A percentile compares a stretch with the other conserved stretches of the same genome.
These are phyloP conservation scores for Fistulinella cinereoalba DNA, from an alignment of 1,284 basidiomycete genomes.

Conservation along the genomic window DNA sequence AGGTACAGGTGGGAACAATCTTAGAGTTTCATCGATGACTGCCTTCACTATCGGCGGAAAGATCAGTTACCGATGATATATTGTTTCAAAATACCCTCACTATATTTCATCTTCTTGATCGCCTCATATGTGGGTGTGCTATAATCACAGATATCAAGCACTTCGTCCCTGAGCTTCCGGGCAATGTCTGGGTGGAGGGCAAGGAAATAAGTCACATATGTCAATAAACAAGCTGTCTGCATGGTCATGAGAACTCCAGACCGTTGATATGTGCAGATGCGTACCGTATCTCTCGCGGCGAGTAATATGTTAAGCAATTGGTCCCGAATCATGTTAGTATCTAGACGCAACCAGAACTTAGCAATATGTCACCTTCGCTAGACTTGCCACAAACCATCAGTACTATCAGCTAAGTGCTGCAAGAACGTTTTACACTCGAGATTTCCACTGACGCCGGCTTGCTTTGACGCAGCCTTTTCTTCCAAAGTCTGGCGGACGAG, in stretches of 20 bases:
- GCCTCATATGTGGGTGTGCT: conserved; percentile 51
- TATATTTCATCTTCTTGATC: conserved; percentile 58
- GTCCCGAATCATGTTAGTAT: conserved; percentile 58
- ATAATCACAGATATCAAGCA: conserved; percentile 52
- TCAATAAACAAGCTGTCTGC: conserved; percentile 61
- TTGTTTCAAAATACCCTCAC: conserved; percentile 38
- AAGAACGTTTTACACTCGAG: conserved; percentile 60
- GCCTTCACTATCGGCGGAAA: conserved; percentile 54
- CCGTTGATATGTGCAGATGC: conserved; percentile 18
- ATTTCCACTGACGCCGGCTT: conserved; percentile 37
- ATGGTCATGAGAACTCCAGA: conserved; percentile 5
- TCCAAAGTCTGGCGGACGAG: conserved; percentile 53
- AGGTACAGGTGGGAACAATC: conserved; percentile 71
- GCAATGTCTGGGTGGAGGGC: conserved; percentile 56
- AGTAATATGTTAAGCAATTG: conserved; percentile 72
- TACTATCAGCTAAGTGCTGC: conserved; percentile 62
- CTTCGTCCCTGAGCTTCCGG: conserved; percentile 55
- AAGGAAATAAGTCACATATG: conserved; percentile 65
- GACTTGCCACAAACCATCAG: conserved; percentile 45
- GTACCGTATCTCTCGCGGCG: conserved; percentile 70
- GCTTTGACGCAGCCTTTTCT: conserved; percentile 42
- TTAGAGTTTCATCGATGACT: conserved; percentile 69
- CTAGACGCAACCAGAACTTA: conserved; percentile 34
- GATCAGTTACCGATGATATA: conserved; percentile 4
- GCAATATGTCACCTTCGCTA: conserved; percentile 4